Base-by-base conservation (phyloP, 495 filamentous ascomycete genomes). In the Hypoxylon crocopeplum region DNA sequence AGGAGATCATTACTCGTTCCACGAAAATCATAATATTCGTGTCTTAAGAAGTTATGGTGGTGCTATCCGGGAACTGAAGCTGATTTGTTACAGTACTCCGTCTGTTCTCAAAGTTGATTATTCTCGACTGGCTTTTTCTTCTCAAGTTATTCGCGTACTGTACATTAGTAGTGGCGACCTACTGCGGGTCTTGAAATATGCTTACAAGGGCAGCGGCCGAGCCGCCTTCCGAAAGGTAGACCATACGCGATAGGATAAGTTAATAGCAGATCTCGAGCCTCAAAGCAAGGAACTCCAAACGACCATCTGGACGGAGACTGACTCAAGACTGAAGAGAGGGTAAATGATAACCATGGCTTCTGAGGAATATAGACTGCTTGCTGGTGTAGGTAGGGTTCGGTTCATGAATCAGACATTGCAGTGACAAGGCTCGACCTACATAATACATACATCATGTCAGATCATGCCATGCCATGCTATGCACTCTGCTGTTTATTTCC, bases 101-200 rank as follows among this genome's bases (percentile, higher is more conserved):
- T n/a, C n/a, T n/a, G n/a, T n/a, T n/a, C n/a, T n/a, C n/a, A n/a
- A n/a, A n/a, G n/a, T n/a, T n/a, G n/a, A n/a, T n/a, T n/a, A n/a
- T n/a, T n/a, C n/a, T n/a, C n/a, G n/a, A n/a, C n/a, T n/a, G n/a
- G n/a, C n/a, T n/a, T n/a, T n/a, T n/a, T n/a, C n/a, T n/a, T n/a
- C n/a, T n/a, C n/a, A n/a, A n/a, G n/a, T n/a, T n/a, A n/a, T n/a
- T 40, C 13, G 20, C 33, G 36, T 41, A 27, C 22, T 41, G 33
- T 33, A 29, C 3, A 41, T 36, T 29, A 13, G 16, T 33, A 22
- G 8, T 27, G 24, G 24, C 24, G 3, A 27, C 24, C 3, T 27
- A 53, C 30, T 50, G 47, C 47, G 55, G 55, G 55, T 59, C 55
- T 46, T 38, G 5, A 24, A 59, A 51, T 59, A 59, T 59, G 51